These are phyloP conservation scores for Trichoderma guizhouense DNA, from an alignment of 2,329 filamentous ascomycete species.

Conservation along the genomic window DNA sequence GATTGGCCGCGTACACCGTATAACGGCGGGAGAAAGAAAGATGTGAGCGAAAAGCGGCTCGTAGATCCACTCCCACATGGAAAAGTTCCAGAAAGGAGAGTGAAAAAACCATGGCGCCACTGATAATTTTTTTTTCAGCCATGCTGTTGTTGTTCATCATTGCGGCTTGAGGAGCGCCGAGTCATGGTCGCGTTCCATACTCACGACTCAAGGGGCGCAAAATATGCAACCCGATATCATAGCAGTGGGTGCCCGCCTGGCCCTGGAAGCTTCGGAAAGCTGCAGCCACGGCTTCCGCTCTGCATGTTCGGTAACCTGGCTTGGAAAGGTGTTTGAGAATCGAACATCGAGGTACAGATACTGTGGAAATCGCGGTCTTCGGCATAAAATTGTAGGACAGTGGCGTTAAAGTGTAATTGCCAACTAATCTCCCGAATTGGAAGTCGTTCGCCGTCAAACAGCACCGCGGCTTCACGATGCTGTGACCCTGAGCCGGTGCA, in stretches of 20 bases:
- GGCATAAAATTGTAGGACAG: neutral
- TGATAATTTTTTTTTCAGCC: neutral
- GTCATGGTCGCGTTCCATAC: neutral
- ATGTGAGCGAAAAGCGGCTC: neutral
- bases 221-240: neutral
- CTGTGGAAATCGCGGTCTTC: neutral
- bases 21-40: neutral
- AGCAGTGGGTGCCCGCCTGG: neutral
- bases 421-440: conserved; percentile 1
- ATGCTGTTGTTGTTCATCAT: neutral
- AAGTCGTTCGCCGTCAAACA: conserved; percentile 5
- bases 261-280: conserved; percentile 2
- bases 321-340: neutral
- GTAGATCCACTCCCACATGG: conserved; percentile 3
- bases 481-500: neutral
- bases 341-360: neutral
- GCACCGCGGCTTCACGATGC: neutral
- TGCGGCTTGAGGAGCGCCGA: neutral
- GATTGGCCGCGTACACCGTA: neutral
- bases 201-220: neutral
- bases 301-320: neutral
- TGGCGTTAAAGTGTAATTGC: conserved; percentile 5
- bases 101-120: conserved; percentile 8
- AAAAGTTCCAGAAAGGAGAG: neutral
- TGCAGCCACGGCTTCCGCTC: neutral